phyloP scores from a whole-genome alignment of 2,329 filamentous ascomycete genomes.

The Cercospora sesami region DNA sequence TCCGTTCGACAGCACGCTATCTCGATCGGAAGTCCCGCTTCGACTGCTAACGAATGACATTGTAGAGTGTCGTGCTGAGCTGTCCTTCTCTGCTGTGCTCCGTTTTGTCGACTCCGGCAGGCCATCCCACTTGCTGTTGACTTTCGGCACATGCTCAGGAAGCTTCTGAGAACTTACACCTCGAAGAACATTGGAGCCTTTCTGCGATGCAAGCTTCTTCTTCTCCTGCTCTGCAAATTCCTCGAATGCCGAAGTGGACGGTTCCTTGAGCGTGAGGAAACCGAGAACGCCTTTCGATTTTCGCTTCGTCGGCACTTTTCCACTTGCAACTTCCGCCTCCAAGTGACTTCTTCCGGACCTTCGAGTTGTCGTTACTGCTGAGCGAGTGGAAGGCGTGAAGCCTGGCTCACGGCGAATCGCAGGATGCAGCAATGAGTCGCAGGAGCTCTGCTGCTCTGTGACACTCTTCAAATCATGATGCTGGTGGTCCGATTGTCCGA shows the following conservation, averaged over 20 bases:
- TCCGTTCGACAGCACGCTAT: neutral
- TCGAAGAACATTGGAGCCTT: conserved; percentile 37
- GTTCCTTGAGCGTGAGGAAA: conserved; percentile 52
- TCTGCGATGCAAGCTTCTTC: conserved; percentile 39
- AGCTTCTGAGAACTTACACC: conserved; percentile 49
- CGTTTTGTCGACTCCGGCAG: conserved; percentile 47
- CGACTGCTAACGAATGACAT: neutral
- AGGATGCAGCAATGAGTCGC: neutral
- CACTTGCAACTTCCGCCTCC: neutral
- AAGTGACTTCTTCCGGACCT: neutral
- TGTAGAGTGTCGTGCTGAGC: neutral
- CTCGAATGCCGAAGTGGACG: conserved; percentile 49
- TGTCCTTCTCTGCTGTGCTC: conserved; percentile 17
- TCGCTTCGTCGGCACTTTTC: conserved; percentile 32
- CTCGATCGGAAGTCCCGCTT: neutral
- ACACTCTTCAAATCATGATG: conserved; percentile 2
- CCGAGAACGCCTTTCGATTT: conserved; percentile 45
- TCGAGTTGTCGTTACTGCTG: conserved; percentile 6
- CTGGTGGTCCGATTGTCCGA: neutral
- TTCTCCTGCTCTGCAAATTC: conserved; percentile 45
- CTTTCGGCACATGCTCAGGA: conserved; percentile 52
- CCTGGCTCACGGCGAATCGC: neutral
- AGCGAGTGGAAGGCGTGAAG: neutral
- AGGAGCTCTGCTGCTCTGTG: neutral
- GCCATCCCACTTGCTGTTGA: conserved; percentile 58